A percentile compares a stretch with the other conserved stretches of the same genome.
Conservation (phyloP, 2,329 filamentous ascomycete genomes). For the Neospermospora avenae region DNA sequence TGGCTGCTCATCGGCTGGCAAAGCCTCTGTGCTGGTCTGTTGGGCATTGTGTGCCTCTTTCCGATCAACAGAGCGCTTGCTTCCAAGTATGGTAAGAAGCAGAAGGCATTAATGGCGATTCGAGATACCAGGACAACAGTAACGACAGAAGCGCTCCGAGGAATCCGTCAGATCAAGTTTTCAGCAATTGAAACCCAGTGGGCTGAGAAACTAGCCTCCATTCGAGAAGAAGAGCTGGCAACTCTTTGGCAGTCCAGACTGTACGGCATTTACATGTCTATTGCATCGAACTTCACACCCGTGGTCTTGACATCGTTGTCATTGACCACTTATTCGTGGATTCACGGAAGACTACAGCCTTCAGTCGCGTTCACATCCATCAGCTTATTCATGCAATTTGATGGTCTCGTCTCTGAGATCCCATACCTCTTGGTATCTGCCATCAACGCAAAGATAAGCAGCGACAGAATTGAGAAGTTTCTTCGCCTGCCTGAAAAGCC, state of each 20-base stretch:
- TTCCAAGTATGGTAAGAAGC: conserved; percentile 57
- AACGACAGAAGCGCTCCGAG: conserved; percentile 70
- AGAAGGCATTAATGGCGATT: conserved; percentile 68
- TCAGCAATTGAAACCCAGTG: conserved; percentile 72
- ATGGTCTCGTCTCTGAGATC: conserved; percentile 63
- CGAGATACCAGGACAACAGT: conserved; percentile 71
- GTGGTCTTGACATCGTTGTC: conserved; percentile 69
- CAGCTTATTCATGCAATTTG: conserved; percentile 67
- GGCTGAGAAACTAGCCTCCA: conserved; percentile 63
- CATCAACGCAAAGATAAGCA: conserved; percentile 69
- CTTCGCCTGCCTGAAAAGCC: conserved; percentile 62
- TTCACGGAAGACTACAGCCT: conserved; percentile 60
- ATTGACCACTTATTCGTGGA: conserved; percentile 61
- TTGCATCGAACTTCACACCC: conserved; percentile 65
- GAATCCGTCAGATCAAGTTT: conserved; percentile 81
- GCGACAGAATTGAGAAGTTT: conserved; percentile 67
- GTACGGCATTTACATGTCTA: conserved; percentile 19
- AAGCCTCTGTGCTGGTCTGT: conserved; percentile 60
- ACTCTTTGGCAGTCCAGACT: conserved; percentile 52
- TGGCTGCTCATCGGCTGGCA: conserved; percentile 66
- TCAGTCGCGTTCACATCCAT: conserved; percentile 77
- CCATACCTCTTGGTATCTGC: conserved; percentile 67
- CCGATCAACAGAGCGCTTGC: conserved; percentile 66
- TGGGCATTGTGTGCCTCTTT: conserved; percentile 57
- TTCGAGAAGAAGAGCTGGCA: conserved; percentile 62